Evolutionary conservation across 495 filamentous ascomycete species (phyloP).

Genomic region (Tuber borchii): DNA sequence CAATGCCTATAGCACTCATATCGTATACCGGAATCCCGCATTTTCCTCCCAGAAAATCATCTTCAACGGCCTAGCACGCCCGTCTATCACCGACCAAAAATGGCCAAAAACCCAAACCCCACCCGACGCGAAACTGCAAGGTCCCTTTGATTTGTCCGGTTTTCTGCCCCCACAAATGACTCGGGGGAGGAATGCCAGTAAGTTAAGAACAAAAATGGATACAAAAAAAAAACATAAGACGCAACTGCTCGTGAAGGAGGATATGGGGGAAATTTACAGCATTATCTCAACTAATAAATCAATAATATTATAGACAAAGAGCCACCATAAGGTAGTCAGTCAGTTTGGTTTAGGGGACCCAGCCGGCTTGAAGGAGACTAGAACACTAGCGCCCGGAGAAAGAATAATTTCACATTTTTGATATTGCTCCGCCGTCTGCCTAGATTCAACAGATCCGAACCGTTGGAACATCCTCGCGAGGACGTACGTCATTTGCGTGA

Average conservation of each 20-base stretch:
- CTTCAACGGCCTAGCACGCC: background rate
- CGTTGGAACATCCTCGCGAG: slow-evolving; percentile 46
- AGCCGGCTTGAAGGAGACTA: slow-evolving; percentile 54
- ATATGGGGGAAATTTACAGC: background rate
- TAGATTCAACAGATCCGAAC: slow-evolving; percentile 48
- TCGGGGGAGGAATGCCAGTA: background rate
- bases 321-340: background rate
- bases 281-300: background rate
- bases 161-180: background rate
- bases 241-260: background rate
- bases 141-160: background rate
- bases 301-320: background rate
- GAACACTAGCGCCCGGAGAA: slow-evolving; percentile 57
- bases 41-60: background rate
- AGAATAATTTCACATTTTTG: slow-evolving; percentile 63
- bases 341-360: background rate
- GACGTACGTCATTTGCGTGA: slow-evolving; percentile 56
- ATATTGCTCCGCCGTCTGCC: slow-evolving; percentile 48
- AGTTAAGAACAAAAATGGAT: slow-evolving; percentile 16
- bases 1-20: background rate
- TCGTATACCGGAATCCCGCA: background rate
- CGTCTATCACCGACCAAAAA: background rate
- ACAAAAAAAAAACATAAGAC: slow-evolving; percentile 3
- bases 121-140: background rate
- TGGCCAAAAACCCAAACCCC: background rate